Percentiles rank a stretch among this genome's conserved stretches.
These are phyloP conservation scores for Spinellus fusiger DNA, from an alignment of 192 early-diverging fungal genomes.

Conservation along the genomic window DNA sequence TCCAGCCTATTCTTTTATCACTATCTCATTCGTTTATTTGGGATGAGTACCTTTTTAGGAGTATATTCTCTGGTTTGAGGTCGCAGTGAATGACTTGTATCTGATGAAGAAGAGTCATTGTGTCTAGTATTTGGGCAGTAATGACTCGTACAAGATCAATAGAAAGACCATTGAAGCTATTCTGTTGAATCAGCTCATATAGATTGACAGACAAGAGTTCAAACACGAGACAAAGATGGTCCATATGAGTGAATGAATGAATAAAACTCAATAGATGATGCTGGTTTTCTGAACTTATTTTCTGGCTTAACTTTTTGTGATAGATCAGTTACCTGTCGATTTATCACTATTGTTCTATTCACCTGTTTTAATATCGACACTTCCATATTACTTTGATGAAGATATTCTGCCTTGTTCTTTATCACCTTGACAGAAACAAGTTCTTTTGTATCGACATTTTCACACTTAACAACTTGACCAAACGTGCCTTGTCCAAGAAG, in stretches of 20 bases:
- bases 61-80: conserved; percentile 96
- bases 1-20: conserved; percentile 52
- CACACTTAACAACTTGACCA: conserved; percentile 96
- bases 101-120: conserved; percentile 73
- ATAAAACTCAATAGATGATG: conserved; percentile 83
- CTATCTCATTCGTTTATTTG: neutral
- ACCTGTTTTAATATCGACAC: conserved; percentile 84
- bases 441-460: conserved; percentile 82
- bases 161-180: conserved; percentile 89
- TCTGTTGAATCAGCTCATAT: conserved; percentile 95
- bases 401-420: conserved; percentile 94
- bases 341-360: neutral
- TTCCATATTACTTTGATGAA: conserved; percentile 93
- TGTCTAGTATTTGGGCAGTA: conserved; percentile 84
- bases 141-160: conserved; percentile 88
- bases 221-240: conserved; percentile 91
- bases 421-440: conserved; percentile 93
- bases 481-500: conserved; percentile 97
- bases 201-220: conserved; percentile 93
- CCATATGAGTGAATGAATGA: conserved; percentile 87
- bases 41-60: conserved; percentile 71
- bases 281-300: conserved; percentile 72
- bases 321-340: neutral
- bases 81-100: conserved; percentile 94
- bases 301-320: conserved; percentile 74